phyloP scores from a whole-genome alignment of 768 basidiomycete species.

The Termitomyces sp. region DNA sequence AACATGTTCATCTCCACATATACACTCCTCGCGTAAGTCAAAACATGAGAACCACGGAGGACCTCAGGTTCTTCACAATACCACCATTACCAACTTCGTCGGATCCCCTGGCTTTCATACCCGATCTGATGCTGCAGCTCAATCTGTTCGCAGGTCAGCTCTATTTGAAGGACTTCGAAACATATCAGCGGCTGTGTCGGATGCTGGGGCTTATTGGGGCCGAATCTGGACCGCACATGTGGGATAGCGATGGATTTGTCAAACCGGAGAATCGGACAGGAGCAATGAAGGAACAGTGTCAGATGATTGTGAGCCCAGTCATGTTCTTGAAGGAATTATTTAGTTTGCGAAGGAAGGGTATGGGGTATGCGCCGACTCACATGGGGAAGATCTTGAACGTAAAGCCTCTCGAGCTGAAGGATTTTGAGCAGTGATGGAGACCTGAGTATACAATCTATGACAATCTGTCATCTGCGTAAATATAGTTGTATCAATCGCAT shows the following conservation, averaged over 20 bases:
- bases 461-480: background rate
- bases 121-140: conserved; percentile 26
- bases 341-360: conserved; percentile 34
- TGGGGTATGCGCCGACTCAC: conserved; percentile 32
- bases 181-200: conserved; percentile 31
- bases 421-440: conserved; percentile 16
- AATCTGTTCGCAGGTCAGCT: conserved; percentile 45
- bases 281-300: conserved; percentile 9
- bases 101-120: conserved; percentile 6
- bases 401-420: conserved; percentile 20
- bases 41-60: conserved; percentile 33
- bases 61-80: conserved; percentile 26
- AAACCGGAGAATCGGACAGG: conserved; percentile 16
- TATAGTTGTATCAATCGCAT: too few species aligned
- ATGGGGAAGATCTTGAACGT: conserved; percentile 36
- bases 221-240: conserved; percentile 9
- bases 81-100: conserved; percentile 21
- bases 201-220: conserved; percentile 30
- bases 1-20: conserved; percentile 33
- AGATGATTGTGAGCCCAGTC: conserved; percentile 35
- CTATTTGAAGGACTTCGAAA: conserved; percentile 28
- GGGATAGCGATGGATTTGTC: conserved; percentile 29
- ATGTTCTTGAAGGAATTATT: conserved; percentile 29
- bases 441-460: background rate
- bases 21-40: conserved; percentile 36